Evolutionary conservation across 2,329 filamentous ascomycete genomes (phyloP).

Genomic region (Fusarium nurragi): DNA sequence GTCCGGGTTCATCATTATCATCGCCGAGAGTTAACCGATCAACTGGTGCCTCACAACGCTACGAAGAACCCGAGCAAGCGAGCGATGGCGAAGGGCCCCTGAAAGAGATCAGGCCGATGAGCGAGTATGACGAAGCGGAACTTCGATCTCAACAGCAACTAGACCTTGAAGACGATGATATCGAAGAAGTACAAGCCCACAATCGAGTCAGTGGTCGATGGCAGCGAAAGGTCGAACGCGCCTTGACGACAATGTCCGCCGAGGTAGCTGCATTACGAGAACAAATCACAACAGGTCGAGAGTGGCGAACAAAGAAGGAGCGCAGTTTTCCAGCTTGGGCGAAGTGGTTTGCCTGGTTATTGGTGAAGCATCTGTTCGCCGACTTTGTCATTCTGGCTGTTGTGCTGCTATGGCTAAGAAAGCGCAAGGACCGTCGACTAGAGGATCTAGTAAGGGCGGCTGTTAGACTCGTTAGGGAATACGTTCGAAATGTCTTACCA

Average conservation of each 20-base stretch:
- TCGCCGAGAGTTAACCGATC: conserved; percentile 60
- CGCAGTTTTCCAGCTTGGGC: conserved; percentile 75
- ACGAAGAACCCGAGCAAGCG: conserved; percentile 57
- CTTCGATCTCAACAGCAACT: conserved; percentile 60
- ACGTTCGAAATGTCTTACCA: conserved; percentile 67
- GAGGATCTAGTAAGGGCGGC: conserved; percentile 78
- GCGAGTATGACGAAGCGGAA: conserved; percentile 78
- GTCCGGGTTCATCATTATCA: conserved; percentile 69
- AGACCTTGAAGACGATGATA: conserved; percentile 57
- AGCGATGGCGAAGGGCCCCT: conserved; percentile 66
- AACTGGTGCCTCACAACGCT: conserved; percentile 51
- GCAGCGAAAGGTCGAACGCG: conserved; percentile 84
- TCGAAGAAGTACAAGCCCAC: conserved; percentile 49
- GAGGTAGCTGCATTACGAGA: conserved; percentile 93
- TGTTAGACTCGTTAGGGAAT: conserved; percentile 66
- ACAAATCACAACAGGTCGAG: conserved; percentile 81
- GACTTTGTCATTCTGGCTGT: conserved; percentile 74
- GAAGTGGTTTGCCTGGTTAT: conserved; percentile 73
- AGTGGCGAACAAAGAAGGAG: conserved; percentile 73
- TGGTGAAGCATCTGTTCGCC: conserved; percentile 76
- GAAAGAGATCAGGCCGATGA: conserved; percentile 84
- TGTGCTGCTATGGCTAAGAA: conserved; percentile 76
- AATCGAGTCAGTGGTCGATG: conserved; percentile 65
- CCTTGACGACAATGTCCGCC: conserved; percentile 87
- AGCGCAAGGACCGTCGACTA: conserved; percentile 73